Evolutionary conservation across 1,284 basidiomycete genomes (phyloP), one percentile per base, ranked within the genome.

Genomic region (Cutaneotrichosporon sp.): DNA sequence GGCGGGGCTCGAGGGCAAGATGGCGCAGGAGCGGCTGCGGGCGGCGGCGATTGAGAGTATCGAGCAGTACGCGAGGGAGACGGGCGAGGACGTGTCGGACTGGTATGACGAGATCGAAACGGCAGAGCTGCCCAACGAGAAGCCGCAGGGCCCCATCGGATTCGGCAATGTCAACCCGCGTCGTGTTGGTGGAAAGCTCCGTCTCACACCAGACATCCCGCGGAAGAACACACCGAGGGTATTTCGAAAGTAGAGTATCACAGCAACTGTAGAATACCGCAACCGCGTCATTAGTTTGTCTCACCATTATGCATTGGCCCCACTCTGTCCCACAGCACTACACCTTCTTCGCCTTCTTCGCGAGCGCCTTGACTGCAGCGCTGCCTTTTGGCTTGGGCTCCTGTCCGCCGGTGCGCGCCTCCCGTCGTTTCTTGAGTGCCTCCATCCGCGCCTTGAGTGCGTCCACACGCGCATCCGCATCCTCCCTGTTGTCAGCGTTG

Each of bases 391-490:
- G 34, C 34, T 35, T 35, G 34, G 8, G 14, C 34, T n/a, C 47
- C 41, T 42, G 44, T 49, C n/a, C 48, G 16, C 8, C 38, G 10
- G 26, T 53, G 47, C 49, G 57, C 34, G 61, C 66, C 56, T 67
- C 64, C 44, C 70, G 59, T 29, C 60, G 52, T 55, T 67, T 67
- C 62, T 69, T 71, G 35, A 75, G 46, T 51, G 68, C 57, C 54
- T 72, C 71, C 62, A 76, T 70, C 24, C 71, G 56, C 24, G 61
- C 64, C 59, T 75, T 75, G 44, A 76, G 57, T n/a, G 62, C 57
- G 14, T 59, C 52, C 2, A 76, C 75, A 24, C 75, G 54, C 17
- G 66, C 65, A 56, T 75, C 72, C 7, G 74, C 75, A 41, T 76
- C 75, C 49, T 76, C 75, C 55, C 74, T 75, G 53, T 20, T 7